These are phyloP conservation scores for Xylariaceae sp. DNA, from an alignment of 2,329 filamentous ascomycete genomes.

Conservation along the genomic window DNA sequence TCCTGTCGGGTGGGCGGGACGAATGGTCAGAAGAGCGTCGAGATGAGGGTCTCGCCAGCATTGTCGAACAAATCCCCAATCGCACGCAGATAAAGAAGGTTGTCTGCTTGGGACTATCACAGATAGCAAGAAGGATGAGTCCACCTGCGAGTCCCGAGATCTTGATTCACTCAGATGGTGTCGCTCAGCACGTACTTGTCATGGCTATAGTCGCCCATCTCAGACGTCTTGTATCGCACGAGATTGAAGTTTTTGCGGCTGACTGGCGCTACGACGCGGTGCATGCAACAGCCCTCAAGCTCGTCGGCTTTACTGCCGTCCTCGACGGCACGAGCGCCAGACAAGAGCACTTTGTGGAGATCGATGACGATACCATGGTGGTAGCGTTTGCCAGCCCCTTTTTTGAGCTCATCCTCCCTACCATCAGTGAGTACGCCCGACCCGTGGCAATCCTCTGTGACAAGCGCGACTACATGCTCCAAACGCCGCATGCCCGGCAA, in stretches of 20 bases:
- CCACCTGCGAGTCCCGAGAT: not conserved
- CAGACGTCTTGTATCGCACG: constrained; percentile 1
- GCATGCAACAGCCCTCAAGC: not conserved
- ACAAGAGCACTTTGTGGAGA: constrained; percentile 11
- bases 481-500: not conserved
- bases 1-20: not conserved
- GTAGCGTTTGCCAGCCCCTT: constrained; percentile 7
- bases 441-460: constrained; percentile 15
- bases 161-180: not conserved
- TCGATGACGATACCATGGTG: constrained; percentile 15
- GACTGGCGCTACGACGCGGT: constrained; percentile 11
- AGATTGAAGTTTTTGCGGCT: constrained; percentile 11
- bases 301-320: constrained; percentile 3
- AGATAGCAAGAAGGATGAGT: constrained; percentile 4
- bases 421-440: constrained; percentile 12
- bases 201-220: constrained; percentile 6
- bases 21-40: constrained; percentile 4
- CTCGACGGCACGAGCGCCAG: constrained; percentile 1
- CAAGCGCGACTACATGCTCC: constrained; percentile 7
- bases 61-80: constrained; percentile 12
- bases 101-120: constrained; percentile 16
- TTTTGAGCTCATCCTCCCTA: constrained; percentile 9
- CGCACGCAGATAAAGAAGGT: constrained; percentile 5
- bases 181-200: constrained; percentile 11
- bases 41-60: not conserved